Percentiles rank a stretch among this genome's conserved stretches.
phyloP scores from a whole-genome alignment of 23 red algal species.

The Gracilariopsis chorda region DNA sequence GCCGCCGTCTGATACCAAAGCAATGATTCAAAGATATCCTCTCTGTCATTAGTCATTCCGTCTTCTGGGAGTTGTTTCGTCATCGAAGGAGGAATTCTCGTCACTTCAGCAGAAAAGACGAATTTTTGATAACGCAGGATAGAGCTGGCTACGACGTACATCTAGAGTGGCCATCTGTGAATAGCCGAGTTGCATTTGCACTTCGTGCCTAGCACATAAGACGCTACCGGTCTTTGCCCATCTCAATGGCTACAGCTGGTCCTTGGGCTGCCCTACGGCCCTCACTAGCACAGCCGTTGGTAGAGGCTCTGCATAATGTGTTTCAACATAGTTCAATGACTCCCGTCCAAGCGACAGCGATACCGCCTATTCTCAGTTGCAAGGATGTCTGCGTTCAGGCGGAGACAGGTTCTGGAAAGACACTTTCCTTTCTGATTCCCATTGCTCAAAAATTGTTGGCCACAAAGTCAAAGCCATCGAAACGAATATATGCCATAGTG shows the following conservation, averaged over 20 bases:
- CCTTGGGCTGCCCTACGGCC: background rate
- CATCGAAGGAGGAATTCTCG: no score
- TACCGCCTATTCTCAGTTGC: slow-evolving; percentile 71
- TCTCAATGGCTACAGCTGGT: background rate
- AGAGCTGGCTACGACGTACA: no score
- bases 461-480: background rate
- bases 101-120: no score
- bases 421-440: slow-evolving; percentile 88
- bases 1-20: no score
- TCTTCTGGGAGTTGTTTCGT: no score
- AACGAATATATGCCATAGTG: slow-evolving; percentile 39
- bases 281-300: background rate
- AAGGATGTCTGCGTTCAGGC: slow-evolving; percentile 88
- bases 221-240: background rate
- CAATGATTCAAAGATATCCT: no score
- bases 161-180: no score
- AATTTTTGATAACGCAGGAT: no score
- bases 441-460: slow-evolving; percentile 48
- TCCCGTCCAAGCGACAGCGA: slow-evolving; percentile 86
- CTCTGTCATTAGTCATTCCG: no score
- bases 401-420: slow-evolving; percentile 97
- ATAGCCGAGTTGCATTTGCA: no score
- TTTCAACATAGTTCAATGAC: slow-evolving; percentile 57
- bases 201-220: no score
- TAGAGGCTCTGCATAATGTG: background rate